Conservation (phyloP, 805 yeast genomes). For the Saccharomycopsis fodiens region DNA sequence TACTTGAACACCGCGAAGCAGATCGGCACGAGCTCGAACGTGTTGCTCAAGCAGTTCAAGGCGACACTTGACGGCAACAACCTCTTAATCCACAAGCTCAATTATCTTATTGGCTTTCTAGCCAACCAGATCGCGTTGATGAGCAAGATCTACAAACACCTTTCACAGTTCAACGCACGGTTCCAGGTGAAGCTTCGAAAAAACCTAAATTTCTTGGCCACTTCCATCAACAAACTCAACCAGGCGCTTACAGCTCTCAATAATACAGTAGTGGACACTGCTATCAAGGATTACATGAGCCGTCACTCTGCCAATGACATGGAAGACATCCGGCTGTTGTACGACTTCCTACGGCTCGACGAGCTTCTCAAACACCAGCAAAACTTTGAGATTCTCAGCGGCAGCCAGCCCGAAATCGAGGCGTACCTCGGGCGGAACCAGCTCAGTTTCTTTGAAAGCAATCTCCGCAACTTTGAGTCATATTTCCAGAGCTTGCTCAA, state of each 20-base stretch:
- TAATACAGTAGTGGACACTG: constrained; percentile 8
- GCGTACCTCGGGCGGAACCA: constrained; percentile 14
- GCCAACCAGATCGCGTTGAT: constrained; percentile 17
- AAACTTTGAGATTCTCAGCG: constrained; percentile 16
- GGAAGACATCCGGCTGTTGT: constrained; percentile 7
- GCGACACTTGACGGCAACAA: constrained; percentile 16
- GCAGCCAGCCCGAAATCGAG: constrained; percentile 1
- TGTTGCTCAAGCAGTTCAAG: constrained; percentile 11
- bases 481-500: constrained; percentile 15
- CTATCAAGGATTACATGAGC: constrained; percentile 5
- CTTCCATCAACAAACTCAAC: constrained; percentile 11
- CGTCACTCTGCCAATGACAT: neutral
- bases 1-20: constrained; percentile 17
- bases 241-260: constrained; percentile 13
- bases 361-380: constrained; percentile 19
- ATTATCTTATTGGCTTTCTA: constrained; percentile 18
- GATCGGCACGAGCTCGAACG: constrained; percentile 14
- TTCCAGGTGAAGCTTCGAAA: constrained; percentile 13
- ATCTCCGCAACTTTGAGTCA: constrained; percentile 13
- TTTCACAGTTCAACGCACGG: constrained; percentile 11
- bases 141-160: constrained; percentile 12
- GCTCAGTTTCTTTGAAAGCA: constrained; percentile 16
- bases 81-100: constrained; percentile 16
- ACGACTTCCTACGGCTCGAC: constrained; percentile 18
- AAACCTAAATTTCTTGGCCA: constrained; percentile 9